Base-by-base conservation (phyloP, 345 rosid genomes). In the Corchorus capsularis region DNA sequence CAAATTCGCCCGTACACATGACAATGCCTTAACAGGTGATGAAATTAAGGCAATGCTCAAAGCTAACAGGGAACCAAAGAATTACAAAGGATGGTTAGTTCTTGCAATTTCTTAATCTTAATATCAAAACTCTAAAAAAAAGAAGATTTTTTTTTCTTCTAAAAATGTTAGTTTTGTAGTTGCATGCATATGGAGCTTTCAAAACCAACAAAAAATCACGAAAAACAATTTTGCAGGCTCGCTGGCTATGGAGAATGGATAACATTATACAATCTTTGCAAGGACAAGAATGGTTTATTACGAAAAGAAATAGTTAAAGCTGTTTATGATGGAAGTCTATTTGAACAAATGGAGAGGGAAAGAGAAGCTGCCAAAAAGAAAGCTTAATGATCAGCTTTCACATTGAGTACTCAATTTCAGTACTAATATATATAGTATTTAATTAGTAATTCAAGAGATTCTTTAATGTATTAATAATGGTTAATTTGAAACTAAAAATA, bases 171-270 rank as follows among this genome's bases (percentile, higher is more conserved):
- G n/a, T n/a, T n/a, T n/a, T n/a, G n/a, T n/a, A n/a, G n/a, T n/a
- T n/a, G n/a, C n/a, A n/a, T n/a, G n/a, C n/a, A n/a, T n/a, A n/a
- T n/a, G n/a, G n/a, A n/a, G n/a, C n/a, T n/a, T n/a, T n/a, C n/a
- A n/a, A n/a, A n/a, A n/a, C n/a, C n/a, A n/a, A n/a, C n/a, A 11
- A 16, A n/a, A 14, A 45, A 14, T n/a, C 72, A 22, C n/a, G 27
- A 27, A 27, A 27, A 27, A 27, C 1, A 27, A 16, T 65, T 27
- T 73, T 63, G 69, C 84, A 93, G 99, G 94, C 1, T 89, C 45
- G 92, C 81, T 6, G 72, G 79, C 61, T 93, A 46, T 49, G 8
- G 88, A n/a, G 99, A 95, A 83, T 95, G 98, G 99, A 91, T 84
- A 79, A 27, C 83, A 4, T 67, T 93, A 13, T 82, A 87, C 68